Evolutionary conservation across 1,284 basidiomycete genomes (phyloP).

Genomic region (Austroboletus novae-zelandiae): DNA sequence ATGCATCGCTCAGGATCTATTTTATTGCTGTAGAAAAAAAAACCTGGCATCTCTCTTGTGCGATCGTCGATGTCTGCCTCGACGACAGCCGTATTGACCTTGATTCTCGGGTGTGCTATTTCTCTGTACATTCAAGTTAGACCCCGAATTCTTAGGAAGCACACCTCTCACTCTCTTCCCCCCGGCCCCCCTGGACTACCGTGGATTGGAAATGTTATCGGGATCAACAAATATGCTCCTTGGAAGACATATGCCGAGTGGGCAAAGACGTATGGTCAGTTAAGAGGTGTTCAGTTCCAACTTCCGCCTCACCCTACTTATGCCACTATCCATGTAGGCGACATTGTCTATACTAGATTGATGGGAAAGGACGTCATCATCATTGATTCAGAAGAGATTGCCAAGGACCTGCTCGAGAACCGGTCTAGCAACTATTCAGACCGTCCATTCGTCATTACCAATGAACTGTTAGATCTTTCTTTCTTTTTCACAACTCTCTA

Average conservation of each 20-base stretch:
- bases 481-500: background rate
- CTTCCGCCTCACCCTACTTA: too few species aligned
- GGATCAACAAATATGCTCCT: conserved; percentile 9
- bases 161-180: conserved; percentile 1
- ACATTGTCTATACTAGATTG: conserved; percentile 26
- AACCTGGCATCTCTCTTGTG: too few species aligned
- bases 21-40: too few species aligned
- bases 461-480: conserved; percentile 1
- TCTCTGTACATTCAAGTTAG: too few species aligned
- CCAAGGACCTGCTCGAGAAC: conserved; percentile 4
- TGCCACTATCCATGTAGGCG: conserved; percentile 10
- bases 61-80: too few species aligned
- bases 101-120: too few species aligned
- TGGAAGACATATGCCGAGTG: conserved; percentile 16
- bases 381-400: conserved; percentile 20
- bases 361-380: conserved; percentile 23
- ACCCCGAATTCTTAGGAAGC: too few species aligned
- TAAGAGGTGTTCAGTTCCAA: too few species aligned
- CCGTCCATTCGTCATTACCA: conserved; percentile 19
- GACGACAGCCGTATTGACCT: too few species aligned
- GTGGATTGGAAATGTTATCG: conserved; percentile 7
- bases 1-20: too few species aligned
- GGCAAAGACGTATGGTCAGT: conserved; percentile 1
- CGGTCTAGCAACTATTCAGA: conserved; percentile 1
- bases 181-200: conserved; percentile 11